Evolutionary conservation across 1,139 yeast genomes (phyloP), one percentile per base, ranked within the genome.

Genomic region (Nakaseomyces kungkrabaensis): DNA sequence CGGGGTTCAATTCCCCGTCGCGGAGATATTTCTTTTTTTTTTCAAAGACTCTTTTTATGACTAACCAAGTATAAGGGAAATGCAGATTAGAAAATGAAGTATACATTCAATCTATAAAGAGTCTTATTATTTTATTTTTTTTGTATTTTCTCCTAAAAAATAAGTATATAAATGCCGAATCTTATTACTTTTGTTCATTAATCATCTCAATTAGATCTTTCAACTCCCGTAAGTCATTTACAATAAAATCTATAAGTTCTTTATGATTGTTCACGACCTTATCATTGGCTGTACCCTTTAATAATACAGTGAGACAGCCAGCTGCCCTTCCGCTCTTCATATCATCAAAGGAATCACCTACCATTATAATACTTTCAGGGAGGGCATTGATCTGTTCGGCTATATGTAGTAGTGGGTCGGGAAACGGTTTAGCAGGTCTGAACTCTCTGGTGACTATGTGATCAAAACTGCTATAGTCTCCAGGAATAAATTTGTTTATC

Each of bases 341-440:
- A 60, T 81, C 87, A 61, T 81, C 87, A 37, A 70, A 65, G 0
- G 85, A 80, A 59, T 81, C 87, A 22, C 87, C 87, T 7, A 81
- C 82, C 87, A 81, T 81, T n/a, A 80, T 60, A 31, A 80, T 57
- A 43, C 74, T 68, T 25, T 64, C 56, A 0, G 83, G 75, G 2
- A 63, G 56, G 7, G 75, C 50, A 44, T 69, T 62, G 79, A 82
- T 76, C 4, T 59, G 51, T 17, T 68, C 54, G 3, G 81, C 74
- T 25, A 81, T 80, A 54, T 78, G 76, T 17, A 75, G 62, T 37
- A 81, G 62, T 1, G 86, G 85, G 42, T 74, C 76, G 0, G 85
- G 84, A 13, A 76, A 71, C 1, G 87, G 87, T 59, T 81, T 81
- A 9, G 86, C 78, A 0, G 86, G 86, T 48, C 70, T 65, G 60